Percentiles rank a stretch among this genome's conserved stretches.
These are phyloP conservation scores for Erythrophleum fordii DNA, from an alignment of 306 rosid genomes.

Conservation along the genomic window DNA sequence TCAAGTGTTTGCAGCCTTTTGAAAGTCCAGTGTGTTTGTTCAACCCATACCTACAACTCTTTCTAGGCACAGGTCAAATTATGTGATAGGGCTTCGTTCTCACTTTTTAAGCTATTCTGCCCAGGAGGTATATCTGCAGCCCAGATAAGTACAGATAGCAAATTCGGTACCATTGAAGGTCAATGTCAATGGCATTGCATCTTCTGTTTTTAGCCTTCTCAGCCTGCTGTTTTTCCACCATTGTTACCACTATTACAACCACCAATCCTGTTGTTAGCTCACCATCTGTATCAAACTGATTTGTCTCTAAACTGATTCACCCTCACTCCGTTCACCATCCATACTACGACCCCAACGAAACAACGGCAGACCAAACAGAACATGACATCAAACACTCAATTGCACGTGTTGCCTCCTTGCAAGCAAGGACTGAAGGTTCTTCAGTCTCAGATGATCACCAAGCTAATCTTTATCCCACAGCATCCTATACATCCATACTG, in stretches of 20 bases:
- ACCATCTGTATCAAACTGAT: slow-evolving; percentile 28
- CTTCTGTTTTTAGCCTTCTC: slow-evolving; percentile 35
- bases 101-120: slow-evolving; percentile 8
- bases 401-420: slow-evolving; percentile 42
- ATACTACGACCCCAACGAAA: slow-evolving; percentile 34
- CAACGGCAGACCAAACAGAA: slow-evolving; percentile 34
- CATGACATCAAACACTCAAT: slow-evolving; percentile 36
- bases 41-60: slow-evolving; percentile 12
- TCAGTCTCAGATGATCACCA: background rate
- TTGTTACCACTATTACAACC: background rate
- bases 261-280: background rate
- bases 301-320: slow-evolving; percentile 46
- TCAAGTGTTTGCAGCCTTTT: slow-evolving; percentile 30
- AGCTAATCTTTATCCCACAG: slow-evolving; percentile 12
- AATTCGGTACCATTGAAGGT: slow-evolving; percentile 15
- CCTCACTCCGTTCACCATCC: slow-evolving; percentile 41
- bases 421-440: slow-evolving; percentile 33
- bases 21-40: background rate
- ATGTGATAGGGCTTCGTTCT: background rate
- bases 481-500: background rate
- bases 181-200: slow-evolving; percentile 35
- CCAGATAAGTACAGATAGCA: background rate
- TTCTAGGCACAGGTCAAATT: background rate
- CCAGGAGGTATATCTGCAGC: slow-evolving; percentile 21
- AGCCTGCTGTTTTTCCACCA: slow-evolving; percentile 39